A percentile compares a stretch with the other conserved stretches of the same genome.
phyloP scores from a whole-genome alignment of 208 protist species.

The Balamuthia mandrillaris region DNA sequence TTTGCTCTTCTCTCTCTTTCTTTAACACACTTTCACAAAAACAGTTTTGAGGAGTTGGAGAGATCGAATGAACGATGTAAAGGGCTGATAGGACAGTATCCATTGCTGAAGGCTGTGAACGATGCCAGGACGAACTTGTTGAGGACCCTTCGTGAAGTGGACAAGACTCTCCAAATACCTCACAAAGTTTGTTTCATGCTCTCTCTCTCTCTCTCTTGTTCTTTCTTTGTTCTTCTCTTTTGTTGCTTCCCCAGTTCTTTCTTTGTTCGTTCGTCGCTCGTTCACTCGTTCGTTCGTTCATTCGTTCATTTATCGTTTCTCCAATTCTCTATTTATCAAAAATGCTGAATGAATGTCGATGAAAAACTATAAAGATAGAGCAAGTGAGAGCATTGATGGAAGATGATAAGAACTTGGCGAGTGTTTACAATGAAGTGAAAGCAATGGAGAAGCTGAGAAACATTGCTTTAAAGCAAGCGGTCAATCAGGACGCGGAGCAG shows the following conservation, averaged over 20 bases:
- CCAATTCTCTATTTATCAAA: no score
- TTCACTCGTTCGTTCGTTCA: no score
- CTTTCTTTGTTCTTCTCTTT: no score
- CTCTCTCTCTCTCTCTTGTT: no score
- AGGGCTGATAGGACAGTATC: constrained; percentile 15
- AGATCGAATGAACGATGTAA: background rate
- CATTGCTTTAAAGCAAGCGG: background rate
- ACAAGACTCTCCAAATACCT: background rate
- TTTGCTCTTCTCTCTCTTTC: background rate
- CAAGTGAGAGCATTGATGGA: background rate
- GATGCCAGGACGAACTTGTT: constrained; percentile 11
- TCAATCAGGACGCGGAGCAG: background rate
- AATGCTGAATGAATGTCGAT: no score
- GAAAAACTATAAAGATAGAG: background rate
- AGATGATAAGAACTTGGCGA: background rate
- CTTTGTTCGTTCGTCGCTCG: no score
- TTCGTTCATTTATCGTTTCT: no score
- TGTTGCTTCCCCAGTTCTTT: no score
- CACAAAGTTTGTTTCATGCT: background rate
- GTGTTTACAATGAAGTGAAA: constrained; percentile 15
- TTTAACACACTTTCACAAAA: no score
- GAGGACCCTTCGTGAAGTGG: background rate
- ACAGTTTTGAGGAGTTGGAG: background rate
- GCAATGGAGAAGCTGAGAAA: background rate
- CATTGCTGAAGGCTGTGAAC: constrained; percentile 23